Base-by-base conservation (phyloP, 169 alveolate genomes). In the Eimeria maxima region DNA sequence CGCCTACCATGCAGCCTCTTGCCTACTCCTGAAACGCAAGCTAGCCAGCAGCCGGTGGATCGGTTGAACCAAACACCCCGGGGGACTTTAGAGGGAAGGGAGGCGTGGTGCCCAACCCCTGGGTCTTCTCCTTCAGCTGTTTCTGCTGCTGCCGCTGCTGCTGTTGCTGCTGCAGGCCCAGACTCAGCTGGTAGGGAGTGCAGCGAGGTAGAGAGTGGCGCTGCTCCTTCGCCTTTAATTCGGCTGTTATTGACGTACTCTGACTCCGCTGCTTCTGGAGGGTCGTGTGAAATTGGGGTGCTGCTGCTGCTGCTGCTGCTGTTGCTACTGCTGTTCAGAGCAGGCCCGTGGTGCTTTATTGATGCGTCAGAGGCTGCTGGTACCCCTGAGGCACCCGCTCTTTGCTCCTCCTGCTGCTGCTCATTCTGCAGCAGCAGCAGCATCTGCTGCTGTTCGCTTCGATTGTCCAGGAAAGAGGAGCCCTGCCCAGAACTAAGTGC, bases 41-140 rank as follows among this genome's bases (percentile, higher is more conserved):
- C 95, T 29, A 90, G 90, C 95, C 95, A 90, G 67, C 95, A 90
- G 90, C 95, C 84, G 1, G 95, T 90, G 16, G 95, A 90, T 4
- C 95, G 95, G 69, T 90, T 90, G 67, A 50, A 90, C 95, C 95
- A 90, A 11, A 90, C 95, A 0, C 95, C 95, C 18, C 95, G 90
- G 24, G 95, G 95, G 18, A 90, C 95, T 27, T 83, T 83, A 14
- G 91, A 47, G 55, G 91, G 71, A 4, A 83, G 53, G 33, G 91
- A n/a, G 8, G 74, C 0, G n/a, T 63, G 44, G 29, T 47, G 69
- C 4, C 73, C 91, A 53, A 47, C 91, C 74, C 44, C 60, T 10
- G 76, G 55, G 44, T 29, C 91, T 55, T 63, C 91, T 53, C 38
- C 91, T 55, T n/a, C 91, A 53, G 71, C 91, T 47, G 71, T 24